Evolutionary conservation across 306 rosid genomes (phyloP), one percentile per base, ranked within the genome.

Genomic region (Prinsepia uniflora): DNA sequence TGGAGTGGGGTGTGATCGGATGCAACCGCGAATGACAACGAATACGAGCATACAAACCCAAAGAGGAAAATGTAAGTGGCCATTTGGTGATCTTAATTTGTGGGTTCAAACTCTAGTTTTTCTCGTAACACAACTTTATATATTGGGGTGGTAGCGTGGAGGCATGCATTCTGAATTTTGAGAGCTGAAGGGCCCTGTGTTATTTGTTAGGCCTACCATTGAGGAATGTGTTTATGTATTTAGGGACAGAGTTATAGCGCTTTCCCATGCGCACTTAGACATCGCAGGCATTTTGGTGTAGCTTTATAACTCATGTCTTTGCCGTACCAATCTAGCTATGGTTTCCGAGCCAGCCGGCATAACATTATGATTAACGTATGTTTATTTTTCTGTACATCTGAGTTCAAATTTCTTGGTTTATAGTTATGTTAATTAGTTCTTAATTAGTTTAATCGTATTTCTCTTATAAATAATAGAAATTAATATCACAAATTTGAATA

Each of bases 1-100:
- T 83, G 86, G 30, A 83, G 83, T n/a, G 81, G 81, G 41, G 39
- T 75, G 2, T 56, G 72, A 65, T 79, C 81, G 0, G 64, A 49
- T 22, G 81, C 81, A 7, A 60, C 18, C n/a, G 42, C 67, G 3
- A 70, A 34, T 8, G 74, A 74, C 41, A 74, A 70, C 52, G 57
- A 67, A 17, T 48, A 36, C 17, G 71, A 49, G 3, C 49, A 34
- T n/a, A 67, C 10, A 13, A 67, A 49, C 46, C 60, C 59, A 49
- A 67, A 67, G 46, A 67, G 17, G 59, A n/a, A 48, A 48, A 0
- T 34, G 49, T 67, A 17, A 49, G 17, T 48, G 34, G n/a, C 59
- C 59, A 67, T 67, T 17, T 67, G 45, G 18, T 67, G 36, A 15
- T 30, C 5, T 8, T 49, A 65, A 20, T 9, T 63, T 63, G 36